Base-by-base conservation (phyloP, 495 filamentous ascomycete genomes). In the Trichoderma virens region DNA sequence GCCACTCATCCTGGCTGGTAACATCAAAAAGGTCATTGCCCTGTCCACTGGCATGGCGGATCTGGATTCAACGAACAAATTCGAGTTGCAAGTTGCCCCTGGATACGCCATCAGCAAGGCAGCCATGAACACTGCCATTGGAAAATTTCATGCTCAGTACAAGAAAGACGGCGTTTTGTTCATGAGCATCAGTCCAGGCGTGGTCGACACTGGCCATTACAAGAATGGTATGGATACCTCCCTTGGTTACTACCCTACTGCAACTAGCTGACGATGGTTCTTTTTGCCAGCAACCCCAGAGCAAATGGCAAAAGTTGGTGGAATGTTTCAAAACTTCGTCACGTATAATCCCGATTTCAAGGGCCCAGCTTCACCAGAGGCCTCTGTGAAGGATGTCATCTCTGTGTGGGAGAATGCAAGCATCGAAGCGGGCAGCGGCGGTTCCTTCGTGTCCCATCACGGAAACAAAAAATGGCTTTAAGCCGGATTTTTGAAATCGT, bases 1-100 rank as follows among this genome's bases (percentile, higher is more conserved):
- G 3, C 82, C 84, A 5, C 74, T 86, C 0, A 74, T 86, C 65
- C 69, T 71, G 3, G 72, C 74, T n/a, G 81, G 82, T 31, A 67
- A 70, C 13, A 67, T 30, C 30, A 86, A 85, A 70, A 88, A 88
- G 65, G 75, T 85, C 61, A 76, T 87, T 62, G 62, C 77, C 30
- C 79, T 87, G 31, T 80, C 82, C 11, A 77, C 68, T 13, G 84
- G 81, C 31, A 30, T 72, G 28, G 82, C 73, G 0, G 83, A 83
- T 64, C 27, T 62, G 11, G 67, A 70, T 18, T 30, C 75, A 23
- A 70, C 65, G 35, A 64, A 67, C 31, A 67, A 70, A 35, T 60
- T 39, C 2, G 69, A 71, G n/a, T 59, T 75, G 11, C 38, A 63
- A 11, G 30, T 61, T 31, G 31, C 28, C 28, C 62, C 67, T 18